Base-by-base conservation (phyloP, 352 stramenopile genomes). In the Globisporangium radiosum region DNA sequence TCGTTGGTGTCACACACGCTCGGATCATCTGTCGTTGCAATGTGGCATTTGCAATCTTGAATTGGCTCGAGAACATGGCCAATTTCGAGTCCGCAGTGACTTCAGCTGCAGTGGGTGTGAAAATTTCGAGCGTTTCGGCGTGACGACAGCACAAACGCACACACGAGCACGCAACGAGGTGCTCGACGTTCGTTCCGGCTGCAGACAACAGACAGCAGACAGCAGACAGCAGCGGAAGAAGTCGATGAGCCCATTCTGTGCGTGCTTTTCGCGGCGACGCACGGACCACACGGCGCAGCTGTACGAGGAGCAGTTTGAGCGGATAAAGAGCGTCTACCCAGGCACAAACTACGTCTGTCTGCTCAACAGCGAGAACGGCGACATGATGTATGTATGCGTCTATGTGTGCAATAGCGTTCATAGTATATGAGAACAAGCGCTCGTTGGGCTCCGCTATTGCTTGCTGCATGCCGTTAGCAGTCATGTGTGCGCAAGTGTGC, bases 301-400 rank as follows among this genome's bases (percentile, higher is more conserved):
- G 33, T 90, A 87, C 66, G 54, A 85, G 25, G 84, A 90, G 56
- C 81, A 92, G 66, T 90, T 94, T 55, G 78, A 90, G 52, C 76
- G 79, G 52, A 85, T 94, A 52, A 72, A 81, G 52, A 60, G 54
- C 52, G 73, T 89, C 43, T 94, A 86, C 67, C 84, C 81, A 5
- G 84, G 85, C 52, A 94, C 85, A 14, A 75, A 78, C 54, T 94
- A 92, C 66, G 71, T 88, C 39, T 94, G 85, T 69, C 57, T 94
- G 53, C 64, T 94, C 47, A 80, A 91, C 74, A 76, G 72, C 56
- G 74, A 81, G 51, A 88, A 60, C 36, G 85, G 82, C 48, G 83
- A 91, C 45, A 85, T 94, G 64, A 89, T 94, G 82, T 92, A 68
- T 69, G 77, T 81, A 2, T 33, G 25, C 25, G 25, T 33, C 25